Base-by-base conservation (phyloP, 148 eudicot genomes). In the Mesembryanthemum crystallinum region DNA sequence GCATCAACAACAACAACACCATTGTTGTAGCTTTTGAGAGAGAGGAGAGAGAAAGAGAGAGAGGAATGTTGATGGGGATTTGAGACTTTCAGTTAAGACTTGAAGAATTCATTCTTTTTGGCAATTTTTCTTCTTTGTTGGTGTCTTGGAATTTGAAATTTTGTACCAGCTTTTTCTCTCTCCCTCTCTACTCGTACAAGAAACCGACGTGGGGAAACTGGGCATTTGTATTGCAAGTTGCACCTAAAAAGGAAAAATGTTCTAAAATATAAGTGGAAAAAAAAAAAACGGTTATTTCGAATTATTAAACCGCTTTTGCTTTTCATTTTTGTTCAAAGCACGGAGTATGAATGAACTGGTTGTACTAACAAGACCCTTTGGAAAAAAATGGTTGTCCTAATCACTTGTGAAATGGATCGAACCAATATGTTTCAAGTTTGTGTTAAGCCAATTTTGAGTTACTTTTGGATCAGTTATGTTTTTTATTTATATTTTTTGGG, bases 1-100 rank as follows among this genome's bases (percentile, higher is more conserved):
- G 32, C 28, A 69, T 37, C 78, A 80, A 18, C 57, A 75, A 15
- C 78, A 80, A 18, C 57, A 75, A 15, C 61, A 68, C 39, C 39
- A 35, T 35, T 35, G 39, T 68, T 21, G 60, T 47, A 71, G 51
- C 61, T 47, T 5, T 9, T 0, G 1, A 49, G 17, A 3, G 15
- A 47, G 21, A 37, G 32, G 23, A 23, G 3, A 61, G 51, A 69
- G 59, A 49, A 20, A 23, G 3, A 60, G 49, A 69, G 45, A 72
- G 73, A 72, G 57, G 47, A 58, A 79, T 55, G 42, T 29, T 79
- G 14, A 67, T 73, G 69, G 72, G 77, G 77, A 79, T 79, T 79
- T 79, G 73, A 14, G 81, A 27, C 13, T 18, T 62, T 69, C 58
- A 69, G 58, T 69, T 11, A 49, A 14, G 11, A 13, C 24, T 10